phyloP scores from a whole-genome alignment of 495 filamentous ascomycete genomes.

The Bombardia bombarda region DNA sequence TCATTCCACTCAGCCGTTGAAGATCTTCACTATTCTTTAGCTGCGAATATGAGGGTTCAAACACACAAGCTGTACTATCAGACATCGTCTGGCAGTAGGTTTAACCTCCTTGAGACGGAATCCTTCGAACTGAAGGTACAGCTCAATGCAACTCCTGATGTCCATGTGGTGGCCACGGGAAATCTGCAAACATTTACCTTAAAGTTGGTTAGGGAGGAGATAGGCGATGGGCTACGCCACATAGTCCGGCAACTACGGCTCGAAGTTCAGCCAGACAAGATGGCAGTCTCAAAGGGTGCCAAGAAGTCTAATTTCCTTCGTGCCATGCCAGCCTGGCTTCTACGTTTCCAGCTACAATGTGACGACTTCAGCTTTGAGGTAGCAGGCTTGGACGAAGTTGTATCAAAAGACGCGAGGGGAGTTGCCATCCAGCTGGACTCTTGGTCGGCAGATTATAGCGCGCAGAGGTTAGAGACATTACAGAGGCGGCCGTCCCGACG shows the following conservation, averaged over 20 bases:
- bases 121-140: slow-evolving; percentile 78
- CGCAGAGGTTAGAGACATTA: slow-evolving; percentile 58
- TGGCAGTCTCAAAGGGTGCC: slow-evolving; percentile 36
- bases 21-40: slow-evolving; percentile 77
- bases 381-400: slow-evolving; percentile 74
- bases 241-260: slow-evolving; percentile 72
- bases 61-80: slow-evolving; percentile 95
- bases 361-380: slow-evolving; percentile 85
- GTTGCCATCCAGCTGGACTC: slow-evolving; percentile 80
- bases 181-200: slow-evolving; percentile 79
- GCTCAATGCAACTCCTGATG: slow-evolving; percentile 75
- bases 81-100: slow-evolving; percentile 68
- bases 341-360: slow-evolving; percentile 76
- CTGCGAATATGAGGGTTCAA: slow-evolving; percentile 70
- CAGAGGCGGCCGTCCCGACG: slow-evolving; percentile 44
- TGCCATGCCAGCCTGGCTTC: slow-evolving; percentile 72
- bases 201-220: slow-evolving; percentile 84
- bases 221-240: slow-evolving; percentile 83
- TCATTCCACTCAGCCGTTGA: slow-evolving; percentile 85
- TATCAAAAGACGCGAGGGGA: slow-evolving; percentile 71
- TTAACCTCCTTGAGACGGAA: slow-evolving; percentile 80
- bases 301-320: slow-evolving; percentile 62
- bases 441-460: slow-evolving; percentile 85
- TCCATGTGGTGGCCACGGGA: slow-evolving; percentile 72
- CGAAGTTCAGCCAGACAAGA: slow-evolving; percentile 54